Evolutionary conservation across 2,329 filamentous ascomycete species (phyloP), one percentile per base, ranked within the genome.

Genomic region (Neurospora sp.): DNA sequence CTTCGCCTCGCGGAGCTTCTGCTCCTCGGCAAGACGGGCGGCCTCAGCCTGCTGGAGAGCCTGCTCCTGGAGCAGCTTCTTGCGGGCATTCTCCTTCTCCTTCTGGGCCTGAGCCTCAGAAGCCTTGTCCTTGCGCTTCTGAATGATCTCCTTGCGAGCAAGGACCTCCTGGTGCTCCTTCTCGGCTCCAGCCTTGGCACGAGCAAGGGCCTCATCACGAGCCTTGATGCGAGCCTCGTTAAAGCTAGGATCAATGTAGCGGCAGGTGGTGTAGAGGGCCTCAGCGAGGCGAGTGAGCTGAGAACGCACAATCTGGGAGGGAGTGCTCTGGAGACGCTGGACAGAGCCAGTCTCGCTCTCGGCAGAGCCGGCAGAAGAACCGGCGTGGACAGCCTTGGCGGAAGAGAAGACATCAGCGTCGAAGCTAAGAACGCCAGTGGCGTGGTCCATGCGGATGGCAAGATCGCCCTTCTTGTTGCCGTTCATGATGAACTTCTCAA

Each of bases 401-500:
- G 96, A 97, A 42, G 96, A 97, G 86, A 99, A 98, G 74, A 99
- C 93, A 80, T 99, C 96, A 69, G 93, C 96, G 80, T 99, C 96
- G 77, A 99, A 99, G 80, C 93, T 97, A 72, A 99, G 88, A 67
- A 97, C 92, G 72, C 96, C 93, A 69, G 94, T 95, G 72, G 93
- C 93, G 79, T 99, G 96, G 79, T 98, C 93, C 82, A 98, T 93
- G 72, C 96, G 93, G 76, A 99, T 96, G 69, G 96, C 92, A 66
- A 99, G 87, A 77, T 99, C 96, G 70, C 96, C 96, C 88, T 99
- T 99, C 89, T 99, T 99, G 88, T 97, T 98, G 73, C 96, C 96
- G 82, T 99, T 99, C 96, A 99, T 99, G 86, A 99, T 98, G 86
- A 99, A 99, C 84, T 98, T 99, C 86, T 99, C 96, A 75, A 99